Evolutionary conservation across 2,329 filamentous ascomycete species (phyloP), one percentile per base, ranked within the genome.

Genomic region (Aspergillus tamarii): DNA sequence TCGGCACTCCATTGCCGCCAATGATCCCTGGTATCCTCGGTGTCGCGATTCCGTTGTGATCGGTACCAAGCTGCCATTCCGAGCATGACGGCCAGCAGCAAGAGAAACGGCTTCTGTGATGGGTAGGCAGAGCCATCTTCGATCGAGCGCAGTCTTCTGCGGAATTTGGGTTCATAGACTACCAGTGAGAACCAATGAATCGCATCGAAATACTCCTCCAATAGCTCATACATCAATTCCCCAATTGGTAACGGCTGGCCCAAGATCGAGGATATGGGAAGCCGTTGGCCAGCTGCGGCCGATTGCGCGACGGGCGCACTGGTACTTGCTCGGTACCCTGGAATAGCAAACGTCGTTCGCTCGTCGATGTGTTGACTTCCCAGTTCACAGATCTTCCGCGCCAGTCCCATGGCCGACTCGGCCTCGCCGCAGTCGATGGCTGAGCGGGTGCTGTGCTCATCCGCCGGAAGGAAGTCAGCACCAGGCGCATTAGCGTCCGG

Each of bases 111-210:
- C 23, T 73, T 72, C 53, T 81, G 74, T 0, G 74, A 72, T 3
- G 71, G 70, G 16, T 72, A 69, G 0, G 79, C 78, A 43, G 64
- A 69, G 2, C 77, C 76, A 62, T 78, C 77, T 1, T 68, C 62
- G 2, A 80, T 70, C 9, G 74, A 73, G 11, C 69, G 63, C 30
- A 78, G 74, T 4, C 69, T 66, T 12, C 66, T 66, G 26, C 80
- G 76, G 54, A 82, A 80, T 30, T 72, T 78, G 1, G 79, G 79
- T 58, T 81, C 79, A 59, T 78, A 78, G 21, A 83, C 71, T 1
- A 79, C 78, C 4, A 82, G 70, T 19, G 79, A 81, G 60, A 83
- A 82, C 80, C 80, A 83, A 67, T 82, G 79, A 19, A 82, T 75
- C 2, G 77, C 68, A 56, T 76, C 72, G 58, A 81, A 79, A 56